These are phyloP conservation scores for Henckelia pumila DNA, from an alignment of 257 asterid genomes.

Conservation along the genomic window DNA sequence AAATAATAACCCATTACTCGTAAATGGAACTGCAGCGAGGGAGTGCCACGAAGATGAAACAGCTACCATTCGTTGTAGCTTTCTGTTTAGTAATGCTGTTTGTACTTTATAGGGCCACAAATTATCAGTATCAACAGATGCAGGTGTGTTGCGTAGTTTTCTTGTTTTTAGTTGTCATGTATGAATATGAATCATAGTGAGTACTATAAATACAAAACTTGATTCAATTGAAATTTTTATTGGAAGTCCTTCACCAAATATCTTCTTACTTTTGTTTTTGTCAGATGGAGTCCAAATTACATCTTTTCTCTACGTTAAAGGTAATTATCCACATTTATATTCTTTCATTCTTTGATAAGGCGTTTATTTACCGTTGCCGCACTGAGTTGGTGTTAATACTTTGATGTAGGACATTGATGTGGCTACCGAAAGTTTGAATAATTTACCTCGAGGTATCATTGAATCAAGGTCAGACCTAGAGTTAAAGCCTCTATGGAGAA, in stretches of 20 bases:
- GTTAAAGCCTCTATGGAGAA: neutral
- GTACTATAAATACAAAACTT: neutral
- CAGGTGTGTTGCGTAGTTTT: slow-evolving; percentile 45
- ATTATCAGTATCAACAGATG: slow-evolving; percentile 74
- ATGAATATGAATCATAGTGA: slow-evolving; percentile 1
- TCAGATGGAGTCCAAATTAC: slow-evolving; percentile 65
- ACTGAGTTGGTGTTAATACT: slow-evolving; percentile 8
- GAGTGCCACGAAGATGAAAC: slow-evolving; percentile 72
- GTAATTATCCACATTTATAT: slow-evolving; percentile 31
- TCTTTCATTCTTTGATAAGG: slow-evolving; percentile 3
- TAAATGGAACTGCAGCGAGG: slow-evolving; percentile 47
- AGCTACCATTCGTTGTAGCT: slow-evolving; percentile 71
- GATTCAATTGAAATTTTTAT: neutral
- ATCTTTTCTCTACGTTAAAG: slow-evolving; percentile 50
- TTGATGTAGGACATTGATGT: slow-evolving; percentile 46
- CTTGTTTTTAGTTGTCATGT: neutral
- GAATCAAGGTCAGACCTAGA: slow-evolving; percentile 22
- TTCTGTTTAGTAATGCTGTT: slow-evolving; percentile 72
- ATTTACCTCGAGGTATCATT: slow-evolving; percentile 75
- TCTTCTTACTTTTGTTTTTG: slow-evolving; percentile 26
- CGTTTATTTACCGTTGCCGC: neutral
- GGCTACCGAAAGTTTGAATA: slow-evolving; percentile 38
- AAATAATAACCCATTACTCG: neutral
- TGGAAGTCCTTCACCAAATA: neutral
- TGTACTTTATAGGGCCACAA: slow-evolving; percentile 70